These are phyloP conservation scores for Starmerella cellae DNA, from an alignment of 805 yeast genomes.

Conservation along the genomic window DNA sequence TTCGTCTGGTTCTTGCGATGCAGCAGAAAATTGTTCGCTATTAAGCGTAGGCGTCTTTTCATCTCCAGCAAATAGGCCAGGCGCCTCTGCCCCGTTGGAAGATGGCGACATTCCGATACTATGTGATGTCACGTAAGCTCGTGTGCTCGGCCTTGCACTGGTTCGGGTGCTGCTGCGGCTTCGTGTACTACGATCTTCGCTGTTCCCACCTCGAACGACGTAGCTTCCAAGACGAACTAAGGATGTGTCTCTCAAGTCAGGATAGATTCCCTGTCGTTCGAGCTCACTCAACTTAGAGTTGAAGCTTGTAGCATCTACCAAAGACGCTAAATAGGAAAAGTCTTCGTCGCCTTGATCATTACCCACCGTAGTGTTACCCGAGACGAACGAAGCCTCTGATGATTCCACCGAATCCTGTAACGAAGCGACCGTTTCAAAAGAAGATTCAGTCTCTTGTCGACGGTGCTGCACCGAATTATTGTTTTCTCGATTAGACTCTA, in stretches of 20 bases:
- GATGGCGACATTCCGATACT: no score
- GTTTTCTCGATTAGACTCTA: constrained; percentile 1
- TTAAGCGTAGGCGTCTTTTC: constrained; percentile 18
- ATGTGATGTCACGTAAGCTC: not conserved
- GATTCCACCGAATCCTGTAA: constrained; percentile 3
- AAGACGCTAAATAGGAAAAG: constrained; percentile 26
- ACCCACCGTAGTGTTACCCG: constrained; percentile 14
- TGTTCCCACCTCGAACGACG: constrained; percentile 11
- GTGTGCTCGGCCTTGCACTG: not conserved
- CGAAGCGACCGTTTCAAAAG: constrained; percentile 10
- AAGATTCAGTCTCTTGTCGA: constrained; percentile 9
- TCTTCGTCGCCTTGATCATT: constrained; percentile 22
- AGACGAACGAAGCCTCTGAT: constrained; percentile 2
- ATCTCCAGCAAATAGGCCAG: not conserved
- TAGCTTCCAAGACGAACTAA: constrained; percentile 25
- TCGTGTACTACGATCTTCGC: not conserved
- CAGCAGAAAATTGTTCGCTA: constrained; percentile 2
- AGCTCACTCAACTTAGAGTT: constrained; percentile 11
- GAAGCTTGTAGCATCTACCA: constrained; percentile 23
- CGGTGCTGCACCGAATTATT: constrained; percentile 2
- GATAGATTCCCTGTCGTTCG: constrained; percentile 19
- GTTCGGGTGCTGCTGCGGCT: not conserved
- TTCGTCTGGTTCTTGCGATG: not conserved
- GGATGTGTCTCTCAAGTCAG: constrained; percentile 27
- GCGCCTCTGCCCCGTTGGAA: not conserved